A percentile compares a stretch with the other conserved stretches of the same genome.
Evolutionary conservation across 2,329 filamentous ascomycete genomes (phyloP).

Genomic region (Microsporum canis): DNA sequence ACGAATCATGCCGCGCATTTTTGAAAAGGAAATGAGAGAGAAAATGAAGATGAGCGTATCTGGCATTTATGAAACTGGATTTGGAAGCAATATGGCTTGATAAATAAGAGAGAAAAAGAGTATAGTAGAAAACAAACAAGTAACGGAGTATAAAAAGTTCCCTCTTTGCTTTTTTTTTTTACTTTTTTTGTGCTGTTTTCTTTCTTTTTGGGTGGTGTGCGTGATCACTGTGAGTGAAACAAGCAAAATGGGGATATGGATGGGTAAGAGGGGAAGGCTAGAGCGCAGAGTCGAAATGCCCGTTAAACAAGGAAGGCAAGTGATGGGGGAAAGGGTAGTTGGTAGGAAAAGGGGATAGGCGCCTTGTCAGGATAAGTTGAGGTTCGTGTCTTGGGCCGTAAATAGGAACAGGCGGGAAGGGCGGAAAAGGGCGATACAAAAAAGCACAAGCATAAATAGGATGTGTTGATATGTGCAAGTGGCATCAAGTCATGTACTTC

Average conservation of each 20-base stretch:
- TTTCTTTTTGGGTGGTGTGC: background rate
- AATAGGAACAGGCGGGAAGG: background rate
- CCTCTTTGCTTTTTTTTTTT: background rate
- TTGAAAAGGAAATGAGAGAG: background rate
- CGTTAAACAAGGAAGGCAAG: background rate
- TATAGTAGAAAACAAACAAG: background rate
- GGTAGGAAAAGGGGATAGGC: background rate
- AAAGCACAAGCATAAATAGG: conserved; percentile 11
- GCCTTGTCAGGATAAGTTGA: background rate
- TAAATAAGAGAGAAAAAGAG: background rate
- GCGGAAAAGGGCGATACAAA: background rate
- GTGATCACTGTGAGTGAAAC: background rate
- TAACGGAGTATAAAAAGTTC: background rate
- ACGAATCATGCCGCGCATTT: background rate
- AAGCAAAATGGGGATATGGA: background rate
- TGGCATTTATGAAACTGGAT: conserved; percentile 3
- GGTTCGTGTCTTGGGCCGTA: background rate
- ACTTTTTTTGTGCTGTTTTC: background rate
- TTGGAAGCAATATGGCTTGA: background rate
- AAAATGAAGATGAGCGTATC: background rate
- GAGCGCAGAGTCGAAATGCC: background rate
- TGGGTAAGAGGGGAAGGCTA: background rate
- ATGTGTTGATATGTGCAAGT: background rate
- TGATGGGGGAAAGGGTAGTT: background rate
- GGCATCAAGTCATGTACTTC: conserved; percentile 4